Base-by-base conservation (phyloP, 371 early-diverging fungal genomes). In the Mortierella sp. region DNA sequence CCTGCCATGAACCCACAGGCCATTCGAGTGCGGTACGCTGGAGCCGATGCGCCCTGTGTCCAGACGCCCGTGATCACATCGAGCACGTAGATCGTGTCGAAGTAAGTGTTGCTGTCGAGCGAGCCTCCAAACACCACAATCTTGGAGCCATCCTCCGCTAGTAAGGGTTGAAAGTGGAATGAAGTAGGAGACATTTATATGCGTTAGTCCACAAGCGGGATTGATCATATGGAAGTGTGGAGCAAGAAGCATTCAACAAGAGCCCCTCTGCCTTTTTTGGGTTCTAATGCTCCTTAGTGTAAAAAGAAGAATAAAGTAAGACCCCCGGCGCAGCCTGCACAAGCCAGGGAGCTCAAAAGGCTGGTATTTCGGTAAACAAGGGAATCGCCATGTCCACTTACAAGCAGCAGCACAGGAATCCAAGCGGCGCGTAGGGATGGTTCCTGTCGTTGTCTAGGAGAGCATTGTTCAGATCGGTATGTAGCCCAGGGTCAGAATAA, bases 141-240 rank as follows among this genome's bases (percentile, higher is more conserved):
- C 61, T 75, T 81, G 40, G 82, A 74, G 10, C 86, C 86, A 54
- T 86, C 86, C 0, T 81, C 79, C n/a, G 74, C 86, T 86, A 64
- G 26, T n/a, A 37, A 21, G 28, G 34, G 44, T 14, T 37, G 59
- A 40, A 40, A 40, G 43, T 2, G 57, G 0, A 28, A 19, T 53
- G 53, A n/a, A 6, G n/a, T 21, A n/a, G 31, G 28, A 28, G 16
- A 71, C 8, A 46, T 34, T 9, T 54, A 16, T 44, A 24, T 11
- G 21, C 59, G 73, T n/a, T 31, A 59, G 37, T 73, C n/a, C 26
- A 57, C 14, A 2, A 11, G 31, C 51, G 19, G 28, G 61, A 21
- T 16, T 46, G 53, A 10, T 28, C n/a, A 44, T 6, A 26, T 24
- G 14, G 59, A 53, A 6, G 24, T n/a, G 21, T 50, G 37, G 0